Evolutionary conservation across 2,329 filamentous ascomycete genomes (phyloP), one percentile per base, ranked within the genome.

Genomic region (Colletotrichum eremochloae): DNA sequence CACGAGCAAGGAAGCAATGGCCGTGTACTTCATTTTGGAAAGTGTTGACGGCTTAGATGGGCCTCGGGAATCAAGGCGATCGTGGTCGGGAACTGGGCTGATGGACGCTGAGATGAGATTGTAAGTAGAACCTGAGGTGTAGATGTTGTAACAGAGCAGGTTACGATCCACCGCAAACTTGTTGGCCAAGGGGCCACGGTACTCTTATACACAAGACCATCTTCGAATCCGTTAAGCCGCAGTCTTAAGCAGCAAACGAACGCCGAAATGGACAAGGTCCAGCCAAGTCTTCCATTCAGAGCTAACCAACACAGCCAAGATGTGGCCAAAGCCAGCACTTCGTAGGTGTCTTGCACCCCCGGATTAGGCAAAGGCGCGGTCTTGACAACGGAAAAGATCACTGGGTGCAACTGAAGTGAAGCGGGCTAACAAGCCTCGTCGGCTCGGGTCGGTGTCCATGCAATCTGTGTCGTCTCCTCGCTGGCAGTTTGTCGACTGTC

Each of bases 21-120:
- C 75, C 66, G 77, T 76, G 77, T 77, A 76, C 76, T 79, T 79
- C 80, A 81, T 81, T 15, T 75, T 79, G 72, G n/a, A 53, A 29
- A 20, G 7, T 18, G n/a, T 50, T 36, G 40, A 0, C n/a, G 40
- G 29, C 20, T 36, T 12, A 12, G 11, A 44, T 58, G 29, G 38
- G 46, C n/a, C 12, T 63, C 44, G 46, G 46, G 31, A 31, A 18
- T 11, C 14, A 31, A n/a, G 9, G 29, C 50, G n/a, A 5, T 11
- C 24, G 63, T 36, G n/a, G 46, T 14, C 31, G 38, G 38, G 20
- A 3, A 8, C 7, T 18, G 5, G 40, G 11, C 3, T 40, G 24
- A 33, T 24, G 65, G 50, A 48, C 20, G 60, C n/a, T 46, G 24
- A 40, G 24, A 7, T 24, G 53, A 15, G n/a, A 14, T 24, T 33